phyloP scores from a whole-genome alignment of 2,329 filamentous ascomycete genomes.

The Paramyrothecium sp. region DNA sequence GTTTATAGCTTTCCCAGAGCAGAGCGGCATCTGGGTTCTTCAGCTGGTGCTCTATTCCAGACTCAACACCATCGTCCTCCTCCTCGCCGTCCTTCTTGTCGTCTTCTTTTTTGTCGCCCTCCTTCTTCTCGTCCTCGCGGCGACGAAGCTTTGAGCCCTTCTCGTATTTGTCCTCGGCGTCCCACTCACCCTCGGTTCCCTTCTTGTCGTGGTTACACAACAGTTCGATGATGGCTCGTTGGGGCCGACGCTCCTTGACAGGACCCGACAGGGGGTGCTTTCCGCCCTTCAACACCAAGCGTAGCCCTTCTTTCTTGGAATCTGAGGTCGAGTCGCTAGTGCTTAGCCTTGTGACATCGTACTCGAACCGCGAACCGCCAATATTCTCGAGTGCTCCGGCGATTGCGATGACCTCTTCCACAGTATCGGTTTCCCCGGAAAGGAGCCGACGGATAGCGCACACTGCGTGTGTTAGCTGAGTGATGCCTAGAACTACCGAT shows the following conservation, averaged over 20 bases:
- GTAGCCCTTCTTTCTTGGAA: conserved; percentile 67
- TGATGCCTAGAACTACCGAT: neutral
- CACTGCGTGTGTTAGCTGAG: conserved; percentile 44
- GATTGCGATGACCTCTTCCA: conserved; percentile 65
- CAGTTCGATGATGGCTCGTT: conserved; percentile 82
- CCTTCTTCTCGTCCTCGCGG: conserved; percentile 24
- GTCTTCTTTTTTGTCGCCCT: conserved; percentile 27
- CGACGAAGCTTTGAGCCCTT: conserved; percentile 17
- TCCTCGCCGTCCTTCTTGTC: conserved; percentile 37
- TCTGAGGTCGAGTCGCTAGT: conserved; percentile 63
- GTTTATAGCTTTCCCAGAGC: conserved; percentile 72
- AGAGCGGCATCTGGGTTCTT: conserved; percentile 61
- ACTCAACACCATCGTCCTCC: conserved; percentile 35
- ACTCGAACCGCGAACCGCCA: conserved; percentile 61
- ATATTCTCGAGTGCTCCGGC: conserved; percentile 66
- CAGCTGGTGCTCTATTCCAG: conserved; percentile 48
- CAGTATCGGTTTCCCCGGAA: conserved; percentile 44
- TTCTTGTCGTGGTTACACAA: conserved; percentile 72
- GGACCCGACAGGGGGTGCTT: conserved; percentile 50
- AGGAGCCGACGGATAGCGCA: conserved; percentile 70
- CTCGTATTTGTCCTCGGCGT: conserved; percentile 54
- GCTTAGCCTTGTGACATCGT: conserved; percentile 64
- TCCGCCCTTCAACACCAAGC: conserved; percentile 65
- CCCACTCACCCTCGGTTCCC: conserved; percentile 71
- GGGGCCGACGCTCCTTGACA: conserved; percentile 49